phyloP scores from a whole-genome alignment of 208 protist genomes.

The Novymonas esmeraldas region DNA sequence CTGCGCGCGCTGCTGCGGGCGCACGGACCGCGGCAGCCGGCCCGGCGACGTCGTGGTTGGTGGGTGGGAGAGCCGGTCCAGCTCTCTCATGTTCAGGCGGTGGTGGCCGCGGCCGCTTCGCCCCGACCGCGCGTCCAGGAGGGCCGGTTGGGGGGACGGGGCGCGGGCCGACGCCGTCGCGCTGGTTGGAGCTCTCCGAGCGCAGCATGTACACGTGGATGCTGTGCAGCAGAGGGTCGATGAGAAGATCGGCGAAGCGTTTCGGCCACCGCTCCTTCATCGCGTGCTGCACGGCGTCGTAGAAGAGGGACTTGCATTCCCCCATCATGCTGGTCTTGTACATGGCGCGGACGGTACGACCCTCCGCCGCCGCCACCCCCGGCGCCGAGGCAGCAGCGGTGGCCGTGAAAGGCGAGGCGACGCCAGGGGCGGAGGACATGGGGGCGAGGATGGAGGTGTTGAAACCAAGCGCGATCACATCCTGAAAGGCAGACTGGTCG shows the following conservation, averaged over 20 bases:
- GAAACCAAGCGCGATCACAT: conserved; percentile 5
- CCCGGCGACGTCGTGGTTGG: background rate
- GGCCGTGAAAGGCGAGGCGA: background rate
- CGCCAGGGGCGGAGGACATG: background rate
- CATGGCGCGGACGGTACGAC: background rate
- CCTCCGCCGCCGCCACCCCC: background rate
- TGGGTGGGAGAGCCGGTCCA: background rate
- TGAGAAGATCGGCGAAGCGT: conserved; percentile 13
- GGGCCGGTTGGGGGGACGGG: background rate
- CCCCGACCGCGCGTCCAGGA: background rate
- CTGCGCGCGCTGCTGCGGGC: background rate
- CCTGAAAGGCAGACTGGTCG: conserved; percentile 6
- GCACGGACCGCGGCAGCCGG: background rate
- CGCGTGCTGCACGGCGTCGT: conserved; percentile 16
- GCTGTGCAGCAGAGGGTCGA: conserved; percentile 26
- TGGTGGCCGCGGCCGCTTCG: conserved; percentile 7
- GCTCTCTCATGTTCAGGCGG: background rate
- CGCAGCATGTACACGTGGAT: conserved; percentile 39
- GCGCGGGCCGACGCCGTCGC: conserved; percentile 3
- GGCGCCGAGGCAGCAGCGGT: no score
- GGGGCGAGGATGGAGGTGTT: conserved; percentile 1
- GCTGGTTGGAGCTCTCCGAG: conserved; percentile 15
- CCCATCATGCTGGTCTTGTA: conserved; percentile 12
- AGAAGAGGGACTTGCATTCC: conserved; percentile 22
- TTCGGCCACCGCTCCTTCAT: conserved; percentile 17